Base-by-base conservation (phyloP, 1,284 basidiomycete species). In the Cryptococcus maquisensis region DNA sequence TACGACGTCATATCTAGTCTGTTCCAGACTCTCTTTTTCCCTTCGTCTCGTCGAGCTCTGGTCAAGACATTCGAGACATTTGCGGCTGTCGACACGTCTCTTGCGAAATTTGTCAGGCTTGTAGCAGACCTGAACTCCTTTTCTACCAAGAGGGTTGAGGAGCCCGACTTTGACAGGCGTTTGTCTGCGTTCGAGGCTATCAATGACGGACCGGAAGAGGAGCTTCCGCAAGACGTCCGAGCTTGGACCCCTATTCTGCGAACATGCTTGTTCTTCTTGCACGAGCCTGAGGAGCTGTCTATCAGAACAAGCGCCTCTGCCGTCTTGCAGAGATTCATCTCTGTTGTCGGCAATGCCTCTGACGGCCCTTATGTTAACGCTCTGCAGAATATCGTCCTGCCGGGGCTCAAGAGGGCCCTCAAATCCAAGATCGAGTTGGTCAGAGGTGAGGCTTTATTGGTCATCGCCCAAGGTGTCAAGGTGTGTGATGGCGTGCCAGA, bases 141-240 rank as follows among this genome's bases (percentile, higher is more conserved):
- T 73, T 94, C 91, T 1, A 76, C 74, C 1, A 87, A 83, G 63
- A 82, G 91, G 15, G 74, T 95, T 38, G 92, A 96, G 51, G 93
- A 98, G 71, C 89, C 92, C 1, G 91, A 98, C 72, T 97, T 97
- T 66, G 90, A 97, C 60, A 82, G 83, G 44, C 87, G 95, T 3
- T 79, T 98, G 15, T 73, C 77, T 1, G 93, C 90, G 0, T 97
- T 92, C 72, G 81, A 83, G 3, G 73, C 69, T 10, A 77, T 99
- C 50, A 95, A 91, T 72, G 71, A 73, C 42, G 60, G 51, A 3
- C 54, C 48, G 0, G 86, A 87, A 50, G 76, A 75, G 0, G 59
- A 53, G 5, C 56, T 71, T 10, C 63, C 63, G 0, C 42, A 45
- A 18, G 56, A 49, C 2, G 46, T 63, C 2, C 58, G 64, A 45